Conservation (phyloP, 2,329 filamentous ascomycete species). For the Harringtonia lauricola region DNA sequence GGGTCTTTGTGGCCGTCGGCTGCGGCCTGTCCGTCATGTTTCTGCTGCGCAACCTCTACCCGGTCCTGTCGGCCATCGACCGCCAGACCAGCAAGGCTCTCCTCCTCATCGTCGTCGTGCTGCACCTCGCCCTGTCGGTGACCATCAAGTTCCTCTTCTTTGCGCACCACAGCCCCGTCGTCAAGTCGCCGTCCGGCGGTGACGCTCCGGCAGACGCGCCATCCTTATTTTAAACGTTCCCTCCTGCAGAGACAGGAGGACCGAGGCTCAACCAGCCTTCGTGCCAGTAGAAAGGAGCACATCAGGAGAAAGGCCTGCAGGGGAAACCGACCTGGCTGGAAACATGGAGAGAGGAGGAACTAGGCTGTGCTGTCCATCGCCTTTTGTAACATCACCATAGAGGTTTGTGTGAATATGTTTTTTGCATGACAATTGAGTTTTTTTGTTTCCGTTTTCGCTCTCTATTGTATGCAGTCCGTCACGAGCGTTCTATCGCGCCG, state of each 20-base stretch:
- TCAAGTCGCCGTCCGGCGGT: constrained; percentile 3
- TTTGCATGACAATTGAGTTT: not conserved
- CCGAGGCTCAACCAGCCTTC: too few species aligned
- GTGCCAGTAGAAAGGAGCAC: too few species aligned
- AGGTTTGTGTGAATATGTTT: not conserved
- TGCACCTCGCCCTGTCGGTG: constrained; percentile 83
- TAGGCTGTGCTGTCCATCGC: too few species aligned
- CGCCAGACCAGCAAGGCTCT: constrained; percentile 82
- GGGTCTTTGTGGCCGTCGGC: constrained; percentile 80
- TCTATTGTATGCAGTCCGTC: too few species aligned
- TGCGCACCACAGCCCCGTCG: constrained; percentile 57
- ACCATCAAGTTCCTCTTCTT: constrained; percentile 98
- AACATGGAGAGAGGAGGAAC: too few species aligned
- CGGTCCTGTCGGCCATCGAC: constrained; percentile 86
- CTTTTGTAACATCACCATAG: too few species aligned
- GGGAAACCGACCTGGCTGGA: too few species aligned
- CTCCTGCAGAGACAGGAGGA: too few species aligned
- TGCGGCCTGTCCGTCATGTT: constrained; percentile 77
- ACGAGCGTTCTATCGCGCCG: constrained; percentile 45
- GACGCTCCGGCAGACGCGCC: not conserved
- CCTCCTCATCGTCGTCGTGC: constrained; percentile 67
- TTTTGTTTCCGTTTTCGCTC: not conserved
- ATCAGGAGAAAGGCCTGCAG: too few species aligned
- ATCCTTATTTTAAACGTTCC: not conserved
- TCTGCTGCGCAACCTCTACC: constrained; percentile 76